phyloP scores from a whole-genome alignment of 2,329 filamentous ascomycete species.

The Ceratocystiopsis sp. region DNA sequence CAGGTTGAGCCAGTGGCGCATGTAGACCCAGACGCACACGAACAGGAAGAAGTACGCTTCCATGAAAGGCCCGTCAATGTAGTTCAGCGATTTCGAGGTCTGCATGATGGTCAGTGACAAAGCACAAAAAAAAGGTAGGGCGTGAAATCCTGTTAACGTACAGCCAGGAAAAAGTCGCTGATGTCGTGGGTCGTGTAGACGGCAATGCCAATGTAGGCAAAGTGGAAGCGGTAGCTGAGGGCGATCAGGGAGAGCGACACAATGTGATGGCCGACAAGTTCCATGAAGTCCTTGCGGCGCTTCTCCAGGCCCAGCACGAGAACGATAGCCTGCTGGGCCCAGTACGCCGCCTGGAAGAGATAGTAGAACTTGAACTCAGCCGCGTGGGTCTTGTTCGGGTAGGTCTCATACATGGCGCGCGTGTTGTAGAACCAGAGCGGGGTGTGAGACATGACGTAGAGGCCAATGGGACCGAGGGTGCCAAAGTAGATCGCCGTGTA shows the following conservation, averaged over 20 bases:
- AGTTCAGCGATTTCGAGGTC: conserved; percentile 86
- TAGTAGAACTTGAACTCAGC: conserved; percentile 89
- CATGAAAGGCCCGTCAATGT: conserved; percentile 65
- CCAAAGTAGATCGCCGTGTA: conserved; percentile 89
- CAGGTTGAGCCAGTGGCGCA: conserved; percentile 73
- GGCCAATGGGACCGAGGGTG: conserved; percentile 62
- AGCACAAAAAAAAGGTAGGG: neutral
- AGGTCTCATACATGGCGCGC: conserved; percentile 72
- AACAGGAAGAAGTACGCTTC: conserved; percentile 73
- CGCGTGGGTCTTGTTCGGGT: conserved; percentile 69
- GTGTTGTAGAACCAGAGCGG: conserved; percentile 95
- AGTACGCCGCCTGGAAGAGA: conserved; percentile 84
- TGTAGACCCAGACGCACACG: conserved; percentile 71
- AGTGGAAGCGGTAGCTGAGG: conserved; percentile 88
- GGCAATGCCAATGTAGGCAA: conserved; percentile 83
- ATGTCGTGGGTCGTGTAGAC: conserved; percentile 94
- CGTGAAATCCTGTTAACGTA: conserved; percentile 24
- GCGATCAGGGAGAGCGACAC: conserved; percentile 72
- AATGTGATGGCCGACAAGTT: conserved; percentile 81
- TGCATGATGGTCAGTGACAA: conserved; percentile 16
- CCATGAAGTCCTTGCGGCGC: conserved; percentile 86
- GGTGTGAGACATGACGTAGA: conserved; percentile 85
- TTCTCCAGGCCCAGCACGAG: conserved; percentile 77
- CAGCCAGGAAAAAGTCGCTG: conserved; percentile 86
- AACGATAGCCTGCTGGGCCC: conserved; percentile 87